Evolutionary conservation across 2,329 filamentous ascomycete species (phyloP).

Genomic region (Graphilbum sp.): DNA sequence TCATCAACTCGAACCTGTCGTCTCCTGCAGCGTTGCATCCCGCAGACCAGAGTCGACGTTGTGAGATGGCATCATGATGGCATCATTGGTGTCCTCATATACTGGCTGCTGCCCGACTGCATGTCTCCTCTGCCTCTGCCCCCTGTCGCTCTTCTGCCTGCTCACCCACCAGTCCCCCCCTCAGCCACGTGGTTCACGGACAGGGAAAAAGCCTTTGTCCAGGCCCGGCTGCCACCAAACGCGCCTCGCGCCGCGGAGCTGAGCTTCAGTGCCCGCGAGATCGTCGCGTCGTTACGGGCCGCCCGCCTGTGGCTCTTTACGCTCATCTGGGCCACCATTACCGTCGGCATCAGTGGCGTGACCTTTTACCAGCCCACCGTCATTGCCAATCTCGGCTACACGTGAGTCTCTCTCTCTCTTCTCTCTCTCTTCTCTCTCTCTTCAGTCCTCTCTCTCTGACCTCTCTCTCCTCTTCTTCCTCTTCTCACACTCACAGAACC

Average conservation of each 20-base stretch:
- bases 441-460: not conserved
- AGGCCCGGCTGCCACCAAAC: conserved; percentile 27
- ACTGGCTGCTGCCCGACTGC: conserved; percentile 38
- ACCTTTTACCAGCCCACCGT: conserved; percentile 25
- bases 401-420: not conserved
- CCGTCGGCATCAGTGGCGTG: conserved; percentile 26
- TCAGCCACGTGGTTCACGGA: conserved; percentile 27
- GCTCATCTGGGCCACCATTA: conserved; percentile 27
- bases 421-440: not conserved
- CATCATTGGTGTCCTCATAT: conserved; percentile 29
- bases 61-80: too few relatives aligned
- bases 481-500: conserved; percentile 8
- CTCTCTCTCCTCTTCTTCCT: too few relatives aligned
- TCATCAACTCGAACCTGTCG: conserved; percentile 68
- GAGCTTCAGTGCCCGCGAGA: conserved; percentile 23
- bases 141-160: conserved; percentile 3
- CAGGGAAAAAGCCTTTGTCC: conserved; percentile 29
- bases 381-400: conserved; percentile 18
- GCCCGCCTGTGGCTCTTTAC: conserved; percentile 28
- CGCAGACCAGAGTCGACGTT: too few relatives aligned
- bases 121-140: conserved; percentile 6
- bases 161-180: conserved; percentile 19
- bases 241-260: conserved; percentile 23
- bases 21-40: conserved; percentile 35
- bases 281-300: conserved; percentile 22